These are phyloP conservation scores for Cicer bijugum DNA, from an alignment of 306 rosid species.

Conservation along the genomic window DNA sequence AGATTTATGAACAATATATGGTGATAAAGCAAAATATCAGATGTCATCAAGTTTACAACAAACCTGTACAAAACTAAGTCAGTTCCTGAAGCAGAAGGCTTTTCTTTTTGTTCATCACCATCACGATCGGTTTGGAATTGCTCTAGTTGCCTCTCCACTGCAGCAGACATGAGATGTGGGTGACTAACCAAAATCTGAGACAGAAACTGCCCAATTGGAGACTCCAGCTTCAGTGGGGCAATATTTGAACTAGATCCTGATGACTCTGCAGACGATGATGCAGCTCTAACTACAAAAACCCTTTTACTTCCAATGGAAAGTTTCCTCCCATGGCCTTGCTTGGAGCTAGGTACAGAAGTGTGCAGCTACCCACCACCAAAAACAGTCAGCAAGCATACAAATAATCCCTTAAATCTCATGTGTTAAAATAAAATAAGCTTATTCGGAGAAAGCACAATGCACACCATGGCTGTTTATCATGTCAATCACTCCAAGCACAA, in stretches of 20 bases:
- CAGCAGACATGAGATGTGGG: slow-evolving; percentile 96
- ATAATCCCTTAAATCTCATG: slow-evolving; percentile 9
- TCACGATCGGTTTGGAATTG: slow-evolving; percentile 86
- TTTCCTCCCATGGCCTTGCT: slow-evolving; percentile 55
- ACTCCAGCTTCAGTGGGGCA: slow-evolving; percentile 90
- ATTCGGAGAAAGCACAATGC: slow-evolving; percentile 5
- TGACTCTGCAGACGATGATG: slow-evolving; percentile 56
- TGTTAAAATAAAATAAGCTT: background rate
- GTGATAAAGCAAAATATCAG: slow-evolving; percentile 18
- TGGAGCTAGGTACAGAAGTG: slow-evolving; percentile 49
- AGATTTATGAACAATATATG: background rate
- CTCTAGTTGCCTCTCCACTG: slow-evolving; percentile 91
- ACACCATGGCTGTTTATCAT: slow-evolving; percentile 1
- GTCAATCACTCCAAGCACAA: slow-evolving; percentile 6
- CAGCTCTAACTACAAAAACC: slow-evolving; percentile 57
- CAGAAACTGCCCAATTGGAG: slow-evolving; percentile 93
- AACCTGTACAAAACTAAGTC: slow-evolving; percentile 87
- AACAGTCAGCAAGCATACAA: slow-evolving; percentile 34
- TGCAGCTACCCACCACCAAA: slow-evolving; percentile 49
- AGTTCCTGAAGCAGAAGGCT: slow-evolving; percentile 74
- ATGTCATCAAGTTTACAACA: slow-evolving; percentile 30
- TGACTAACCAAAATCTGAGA: slow-evolving; percentile 81
- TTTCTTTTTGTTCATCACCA: slow-evolving; percentile 69
- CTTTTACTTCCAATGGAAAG: slow-evolving; percentile 53
- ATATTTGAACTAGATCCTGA: slow-evolving; percentile 58